These are phyloP conservation scores for Neonectria neomacrospora DNA, from an alignment of 2,329 filamentous ascomycete genomes.

Conservation along the genomic window DNA sequence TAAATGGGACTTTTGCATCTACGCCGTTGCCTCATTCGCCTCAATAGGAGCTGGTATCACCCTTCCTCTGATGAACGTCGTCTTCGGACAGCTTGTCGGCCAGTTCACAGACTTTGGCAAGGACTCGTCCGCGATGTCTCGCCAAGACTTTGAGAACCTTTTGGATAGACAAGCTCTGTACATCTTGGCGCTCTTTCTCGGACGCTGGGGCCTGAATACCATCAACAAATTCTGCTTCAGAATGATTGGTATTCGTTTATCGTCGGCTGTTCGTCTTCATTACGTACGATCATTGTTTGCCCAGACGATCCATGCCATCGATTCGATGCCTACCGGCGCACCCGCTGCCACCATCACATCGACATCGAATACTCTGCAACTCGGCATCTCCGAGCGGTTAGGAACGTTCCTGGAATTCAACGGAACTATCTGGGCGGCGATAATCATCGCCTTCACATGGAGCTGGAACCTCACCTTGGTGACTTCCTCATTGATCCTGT, in stretches of 20 bases:
- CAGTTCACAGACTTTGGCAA: conserved; percentile 45
- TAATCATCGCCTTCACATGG: conserved; percentile 63
- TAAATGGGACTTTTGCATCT: conserved; percentile 46
- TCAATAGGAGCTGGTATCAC: conserved; percentile 49
- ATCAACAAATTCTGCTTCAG: conserved; percentile 52
- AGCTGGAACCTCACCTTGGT: conserved; percentile 64
- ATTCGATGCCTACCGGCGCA: conserved; percentile 61
- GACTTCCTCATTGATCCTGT: conserved; percentile 58
- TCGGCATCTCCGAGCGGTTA: conserved; percentile 65
- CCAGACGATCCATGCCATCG: conserved; percentile 61
- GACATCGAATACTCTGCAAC: conserved; percentile 63
- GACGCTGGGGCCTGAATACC: conserved; percentile 37
- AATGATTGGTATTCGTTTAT: conserved; percentile 61
- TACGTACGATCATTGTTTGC: conserved; percentile 63
- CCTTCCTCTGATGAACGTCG: conserved; percentile 52
- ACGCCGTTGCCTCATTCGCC: conserved; percentile 44
- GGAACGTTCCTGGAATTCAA: conserved; percentile 57
- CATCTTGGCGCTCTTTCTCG: conserved; percentile 41
- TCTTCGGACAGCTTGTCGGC: conserved; percentile 48
- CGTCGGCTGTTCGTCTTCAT: conserved; percentile 60
- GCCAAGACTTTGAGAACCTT: conserved; percentile 21
- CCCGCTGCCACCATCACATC: conserved; percentile 64
- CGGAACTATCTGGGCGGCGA: conserved; percentile 56
- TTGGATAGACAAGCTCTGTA: conserved; percentile 40
- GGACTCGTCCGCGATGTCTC: conserved; percentile 32